Evolutionary conservation across 306 rosid species (phyloP), one percentile per base, ranked within the genome.

Genomic region (Morella rubra): DNA sequence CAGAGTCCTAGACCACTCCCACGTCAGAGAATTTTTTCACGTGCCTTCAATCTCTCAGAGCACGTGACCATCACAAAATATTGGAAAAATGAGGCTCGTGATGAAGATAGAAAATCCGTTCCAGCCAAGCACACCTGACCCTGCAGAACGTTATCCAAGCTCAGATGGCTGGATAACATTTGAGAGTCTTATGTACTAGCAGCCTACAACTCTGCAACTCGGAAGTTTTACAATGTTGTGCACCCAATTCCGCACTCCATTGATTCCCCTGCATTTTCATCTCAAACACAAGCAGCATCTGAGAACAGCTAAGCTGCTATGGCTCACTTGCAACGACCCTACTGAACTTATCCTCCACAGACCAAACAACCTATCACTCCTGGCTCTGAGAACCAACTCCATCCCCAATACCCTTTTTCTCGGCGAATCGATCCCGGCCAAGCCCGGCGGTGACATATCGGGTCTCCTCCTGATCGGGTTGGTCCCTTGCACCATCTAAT

Each of bases 381-480:
- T 76, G 15, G 22, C 81, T 49, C 32, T 22, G 11, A 73, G 72
- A 60, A 72, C 81, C 73, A 82, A 82, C 69, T 91, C 93, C 67
- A 74, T 86, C 49, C 82, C 82, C 75, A 42, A 44, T 77, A 75
- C 64, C 71, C 46, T 82, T 76, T 73, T 77, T 77, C 76, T 83
- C 5, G 77, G 76, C 37, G 78, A 79, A 47, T 2, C 83, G 51
- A 41, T 86, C 8, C 75, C 86, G 0, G 37, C 88, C 32, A 55
- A 84, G 24, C 37, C 92, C 6, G 76, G 77, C 5, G 77, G 77
- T 13, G 92, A 89, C 87, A 16, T 80, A 7, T 53, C 90, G 0
- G 60, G 44, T 27, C 83, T 89, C 66, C 76, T 89, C 50, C 84
- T 69, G 53, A 53, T 71, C 71, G 70, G 96, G 93, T 87, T 13